Evolutionary conservation across 495 filamentous ascomycete species (phyloP).

Genomic region (Cairneyella variabilis): DNA sequence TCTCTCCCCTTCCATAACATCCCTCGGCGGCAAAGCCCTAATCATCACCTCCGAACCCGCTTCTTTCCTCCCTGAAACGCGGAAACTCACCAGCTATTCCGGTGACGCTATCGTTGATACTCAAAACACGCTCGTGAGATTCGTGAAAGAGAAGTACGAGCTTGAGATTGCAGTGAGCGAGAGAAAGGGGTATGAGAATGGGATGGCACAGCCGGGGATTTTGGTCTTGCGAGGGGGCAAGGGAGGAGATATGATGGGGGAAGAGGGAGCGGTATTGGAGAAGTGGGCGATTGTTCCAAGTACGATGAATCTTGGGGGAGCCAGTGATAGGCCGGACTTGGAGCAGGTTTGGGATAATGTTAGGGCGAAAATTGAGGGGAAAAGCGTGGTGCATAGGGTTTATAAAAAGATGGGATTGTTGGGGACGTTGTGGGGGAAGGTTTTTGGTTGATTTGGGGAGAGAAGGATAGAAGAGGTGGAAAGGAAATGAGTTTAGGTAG

Average conservation of each 20-base stretch:
- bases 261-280: slow-evolving; percentile 13
- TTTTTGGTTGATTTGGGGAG: not conserved
- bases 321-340: slow-evolving; percentile 22
- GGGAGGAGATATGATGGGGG: too few species aligned
- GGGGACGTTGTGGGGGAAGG: not conserved
- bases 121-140: slow-evolving; percentile 10
- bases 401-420: not conserved
- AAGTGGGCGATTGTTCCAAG: slow-evolving; percentile 23
- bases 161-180: slow-evolving; percentile 24
- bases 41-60: slow-evolving; percentile 21
- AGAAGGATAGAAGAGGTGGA: too few species aligned
- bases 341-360: slow-evolving; percentile 24
- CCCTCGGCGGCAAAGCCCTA: slow-evolving; percentile 11
- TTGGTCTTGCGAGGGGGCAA: slow-evolving; percentile 15
- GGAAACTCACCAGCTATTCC: slow-evolving; percentile 8
- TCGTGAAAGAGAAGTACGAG: slow-evolving; percentile 6
- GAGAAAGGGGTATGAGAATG: slow-evolving; percentile 23
- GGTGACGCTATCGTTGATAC: slow-evolving; percentile 19
- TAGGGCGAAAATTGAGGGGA: slow-evolving; percentile 15
- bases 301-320: slow-evolving; percentile 17
- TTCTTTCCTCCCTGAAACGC: not conserved
- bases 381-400: slow-evolving; percentile 12
- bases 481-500: too few species aligned
- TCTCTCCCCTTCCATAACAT: slow-evolving; percentile 12
- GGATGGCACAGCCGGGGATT: slow-evolving; percentile 26